Evolutionary conservation across 2,329 filamentous ascomycete species (phyloP).

Genomic region (Aspergillus latus): DNA sequence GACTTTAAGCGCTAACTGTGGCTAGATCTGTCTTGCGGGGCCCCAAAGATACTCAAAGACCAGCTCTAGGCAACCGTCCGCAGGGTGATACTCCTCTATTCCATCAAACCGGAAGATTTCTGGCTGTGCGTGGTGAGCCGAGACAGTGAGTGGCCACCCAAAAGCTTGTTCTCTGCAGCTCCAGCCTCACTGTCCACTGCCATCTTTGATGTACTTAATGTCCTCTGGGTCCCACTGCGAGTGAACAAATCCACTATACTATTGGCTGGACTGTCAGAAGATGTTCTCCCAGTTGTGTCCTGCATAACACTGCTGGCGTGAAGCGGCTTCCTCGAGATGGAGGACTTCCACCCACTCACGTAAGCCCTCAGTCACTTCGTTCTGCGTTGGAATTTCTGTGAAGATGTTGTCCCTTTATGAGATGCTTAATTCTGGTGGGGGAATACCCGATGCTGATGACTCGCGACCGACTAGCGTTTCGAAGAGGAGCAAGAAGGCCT

Average conservation of each 20-base stretch:
- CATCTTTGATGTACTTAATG: neutral
- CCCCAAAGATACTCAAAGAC: neutral
- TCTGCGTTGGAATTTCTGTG: no score
- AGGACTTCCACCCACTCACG: neutral
- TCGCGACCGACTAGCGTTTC: conserved; percentile 18
- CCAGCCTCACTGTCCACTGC: neutral
- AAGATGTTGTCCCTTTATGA: neutral
- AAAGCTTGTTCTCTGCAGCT: neutral
- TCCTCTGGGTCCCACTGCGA: neutral
- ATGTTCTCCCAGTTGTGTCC: neutral
- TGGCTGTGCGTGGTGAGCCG: neutral
- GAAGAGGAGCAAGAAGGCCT: conserved; percentile 42
- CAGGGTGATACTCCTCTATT: neutral
- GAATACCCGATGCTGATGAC: neutral
- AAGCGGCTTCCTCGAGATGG: neutral
- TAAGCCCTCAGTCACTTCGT: neutral
- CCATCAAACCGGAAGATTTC: neutral
- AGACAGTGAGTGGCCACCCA: neutral
- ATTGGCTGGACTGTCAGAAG: neutral
- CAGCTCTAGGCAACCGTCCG: neutral
- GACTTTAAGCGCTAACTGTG: neutral
- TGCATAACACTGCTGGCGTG: neutral
- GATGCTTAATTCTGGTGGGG: neutral
- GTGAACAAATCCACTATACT: neutral
- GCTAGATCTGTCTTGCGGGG: neutral